These are phyloP conservation scores for Metschnikowia picachoensis DNA, from an alignment of 805 yeast species.

Conservation along the genomic window DNA sequence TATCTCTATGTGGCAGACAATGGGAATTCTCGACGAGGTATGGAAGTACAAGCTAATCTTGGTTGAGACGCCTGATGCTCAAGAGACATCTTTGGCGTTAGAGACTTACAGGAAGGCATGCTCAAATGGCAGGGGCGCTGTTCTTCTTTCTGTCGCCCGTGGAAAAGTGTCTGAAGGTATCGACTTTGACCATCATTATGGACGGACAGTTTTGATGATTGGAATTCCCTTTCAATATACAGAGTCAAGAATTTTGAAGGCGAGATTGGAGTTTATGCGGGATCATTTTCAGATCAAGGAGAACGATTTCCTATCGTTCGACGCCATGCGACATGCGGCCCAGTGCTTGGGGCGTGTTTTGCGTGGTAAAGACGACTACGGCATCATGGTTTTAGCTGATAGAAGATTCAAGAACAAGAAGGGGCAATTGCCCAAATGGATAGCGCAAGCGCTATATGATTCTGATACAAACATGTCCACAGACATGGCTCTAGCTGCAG, in stretches of 20 bases:
- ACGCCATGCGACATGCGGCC: slow-evolving; percentile 99
- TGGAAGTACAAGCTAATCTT: slow-evolving; percentile 95
- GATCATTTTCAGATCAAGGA: slow-evolving; percentile 92
- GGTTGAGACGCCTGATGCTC: slow-evolving; percentile 99
- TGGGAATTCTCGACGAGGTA: slow-evolving; percentile 97
- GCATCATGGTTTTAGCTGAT: slow-evolving; percentile 97
- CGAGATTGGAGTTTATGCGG: slow-evolving; percentile 87
- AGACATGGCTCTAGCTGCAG: slow-evolving; percentile 95
- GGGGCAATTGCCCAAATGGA: slow-evolving; percentile 93
- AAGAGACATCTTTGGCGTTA: slow-evolving; percentile 91
- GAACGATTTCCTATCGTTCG: slow-evolving; percentile 92
- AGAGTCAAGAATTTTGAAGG: slow-evolving; percentile 92
- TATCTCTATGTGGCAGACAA: slow-evolving; percentile 97
- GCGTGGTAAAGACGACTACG: slow-evolving; percentile 98
- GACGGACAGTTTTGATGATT: slow-evolving; percentile 95
- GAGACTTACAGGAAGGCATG: slow-evolving; percentile 97
- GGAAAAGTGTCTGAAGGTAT: slow-evolving; percentile 99
- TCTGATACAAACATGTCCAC: slow-evolving; percentile 91
- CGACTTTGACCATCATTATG: slow-evolving; percentile 98
- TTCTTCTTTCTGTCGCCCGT: slow-evolving; percentile 93
- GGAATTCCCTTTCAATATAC: slow-evolving; percentile 99
- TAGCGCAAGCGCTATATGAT: slow-evolving; percentile 85
- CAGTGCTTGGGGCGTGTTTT: slow-evolving; percentile 96
- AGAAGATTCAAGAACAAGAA: slow-evolving; percentile 84
- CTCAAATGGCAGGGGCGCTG: slow-evolving; percentile 96